Conservation (phyloP, 371 early-diverging fungal genomes). For the Circinella umbellata region DNA sequence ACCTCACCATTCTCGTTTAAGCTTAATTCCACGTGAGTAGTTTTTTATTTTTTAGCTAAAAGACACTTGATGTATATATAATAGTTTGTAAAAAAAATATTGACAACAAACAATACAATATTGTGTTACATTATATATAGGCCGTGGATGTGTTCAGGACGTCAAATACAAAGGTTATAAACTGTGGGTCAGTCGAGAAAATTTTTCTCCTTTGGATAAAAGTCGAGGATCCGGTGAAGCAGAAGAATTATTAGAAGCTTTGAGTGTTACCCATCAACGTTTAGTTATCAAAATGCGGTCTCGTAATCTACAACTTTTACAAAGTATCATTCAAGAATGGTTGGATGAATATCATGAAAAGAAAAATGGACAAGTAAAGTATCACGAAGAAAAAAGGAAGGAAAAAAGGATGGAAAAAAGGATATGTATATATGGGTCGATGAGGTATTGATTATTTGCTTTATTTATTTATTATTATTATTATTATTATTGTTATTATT, state of each 20-base stretch:
- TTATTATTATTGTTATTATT: too few relatives aligned
- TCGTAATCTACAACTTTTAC: conserved; percentile 17
- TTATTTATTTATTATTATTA: neutral
- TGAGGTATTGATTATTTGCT: neutral
- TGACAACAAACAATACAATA: neutral
- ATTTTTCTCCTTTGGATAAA: conserved; percentile 15
- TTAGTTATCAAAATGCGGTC: conserved; percentile 16
- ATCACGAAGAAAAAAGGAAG: conserved; percentile 1
- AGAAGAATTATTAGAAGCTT: conserved; percentile 26
- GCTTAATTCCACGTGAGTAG: conserved; percentile 37
- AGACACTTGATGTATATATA: too few relatives aligned
- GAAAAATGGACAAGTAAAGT: conserved; percentile 28
- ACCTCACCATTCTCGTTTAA: conserved; percentile 20
- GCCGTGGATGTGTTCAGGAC: conserved; percentile 1
- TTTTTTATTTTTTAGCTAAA: neutral
- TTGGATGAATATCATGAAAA: conserved; percentile 33
- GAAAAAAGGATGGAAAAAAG: too few relatives aligned
- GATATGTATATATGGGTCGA: too few relatives aligned
- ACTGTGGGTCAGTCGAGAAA: conserved; percentile 32
- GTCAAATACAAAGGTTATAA: conserved; percentile 36
- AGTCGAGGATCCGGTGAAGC: conserved; percentile 19
- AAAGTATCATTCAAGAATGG: conserved; percentile 44
- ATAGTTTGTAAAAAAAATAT: neutral
- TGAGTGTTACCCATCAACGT: conserved; percentile 24
- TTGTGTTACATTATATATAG: conserved; percentile 1